phyloP scores from a whole-genome alignment of 2,329 filamentous ascomycete genomes.

The Escovopsis sp. region DNA sequence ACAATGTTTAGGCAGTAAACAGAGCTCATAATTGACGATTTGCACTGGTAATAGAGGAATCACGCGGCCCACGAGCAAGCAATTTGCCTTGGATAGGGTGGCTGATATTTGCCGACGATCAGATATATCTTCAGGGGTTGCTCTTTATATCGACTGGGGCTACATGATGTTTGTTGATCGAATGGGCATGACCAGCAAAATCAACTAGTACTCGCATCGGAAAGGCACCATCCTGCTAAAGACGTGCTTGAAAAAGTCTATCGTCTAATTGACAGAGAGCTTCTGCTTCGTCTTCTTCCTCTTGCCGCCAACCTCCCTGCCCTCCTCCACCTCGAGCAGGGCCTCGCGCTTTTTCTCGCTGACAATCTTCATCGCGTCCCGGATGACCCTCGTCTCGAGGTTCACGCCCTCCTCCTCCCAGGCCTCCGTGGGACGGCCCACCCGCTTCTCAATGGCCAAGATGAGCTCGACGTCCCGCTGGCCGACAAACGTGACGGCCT shows the following conservation, averaged over 20 bases:
- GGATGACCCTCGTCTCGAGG: slow-evolving; percentile 76
- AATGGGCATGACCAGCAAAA: too few relatives aligned
- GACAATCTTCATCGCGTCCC: slow-evolving; percentile 76
- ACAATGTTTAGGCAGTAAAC: too few relatives aligned
- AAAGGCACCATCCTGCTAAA: too few relatives aligned
- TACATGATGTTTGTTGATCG: too few relatives aligned
- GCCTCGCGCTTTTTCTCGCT: slow-evolving; percentile 94
- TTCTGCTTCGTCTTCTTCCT: slow-evolving; percentile 48
- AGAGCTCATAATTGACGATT: too few relatives aligned
- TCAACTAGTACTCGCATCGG: too few relatives aligned
- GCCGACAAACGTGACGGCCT: slow-evolving; percentile 76
- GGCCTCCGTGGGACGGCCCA: slow-evolving; percentile 64
- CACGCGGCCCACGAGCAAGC: too few relatives aligned
- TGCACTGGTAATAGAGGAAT: too few relatives aligned
- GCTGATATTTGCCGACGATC: too few relatives aligned
- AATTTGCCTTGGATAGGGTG: too few relatives aligned
- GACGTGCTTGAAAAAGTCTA: not conserved
- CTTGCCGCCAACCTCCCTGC: slow-evolving; percentile 83
- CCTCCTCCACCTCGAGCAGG: slow-evolving; percentile 79
- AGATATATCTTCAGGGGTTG: too few relatives aligned
- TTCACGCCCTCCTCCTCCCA: slow-evolving; percentile 89
- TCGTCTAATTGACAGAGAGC: slow-evolving; percentile 23
- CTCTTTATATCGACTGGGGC: too few relatives aligned
- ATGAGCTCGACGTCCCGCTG: slow-evolving; percentile 86
- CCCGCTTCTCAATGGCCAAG: slow-evolving; percentile 75